phyloP scores from a whole-genome alignment of 1,284 basidiomycete species.

The Leccinum laetum region DNA sequence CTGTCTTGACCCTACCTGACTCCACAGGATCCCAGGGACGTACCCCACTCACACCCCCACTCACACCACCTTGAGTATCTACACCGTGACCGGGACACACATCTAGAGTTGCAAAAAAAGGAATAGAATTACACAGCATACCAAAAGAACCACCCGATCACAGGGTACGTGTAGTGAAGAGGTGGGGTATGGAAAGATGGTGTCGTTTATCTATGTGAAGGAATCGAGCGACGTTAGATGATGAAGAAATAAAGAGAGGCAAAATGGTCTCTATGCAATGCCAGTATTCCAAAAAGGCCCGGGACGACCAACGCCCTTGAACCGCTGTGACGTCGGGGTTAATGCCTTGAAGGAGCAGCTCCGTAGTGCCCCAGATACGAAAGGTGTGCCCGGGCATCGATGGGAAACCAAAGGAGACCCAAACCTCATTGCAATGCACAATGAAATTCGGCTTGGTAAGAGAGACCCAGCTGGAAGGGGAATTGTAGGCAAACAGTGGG shows the following conservation, averaged over 20 bases:
- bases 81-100: not conserved
- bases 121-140: not conserved
- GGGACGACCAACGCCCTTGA: not conserved
- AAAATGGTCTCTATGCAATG: not conserved
- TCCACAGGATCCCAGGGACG: too few relatives aligned
- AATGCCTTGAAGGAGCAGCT: slow-evolving; percentile 4
- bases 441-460: slow-evolving; percentile 3
- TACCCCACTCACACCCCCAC: too few relatives aligned
- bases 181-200: not conserved
- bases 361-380: slow-evolving; percentile 4
- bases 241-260: not conserved
- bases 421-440: slow-evolving; percentile 9
- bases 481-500: not conserved
- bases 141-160: not conserved
- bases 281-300: slow-evolving; percentile 12
- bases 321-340: not conserved
- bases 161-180: not conserved
- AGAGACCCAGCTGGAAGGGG: not conserved
- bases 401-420: not conserved
- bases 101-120: not conserved
- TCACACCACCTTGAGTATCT: too few relatives aligned
- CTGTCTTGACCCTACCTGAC: too few relatives aligned
- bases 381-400: slow-evolving; percentile 6
- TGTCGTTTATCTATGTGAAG: not conserved
- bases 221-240: not conserved